Percentiles rank a stretch among this genome's conserved stretches.
phyloP scores from a whole-genome alignment of 2,329 filamentous ascomycete genomes.

The Gremmenia infestans region DNA sequence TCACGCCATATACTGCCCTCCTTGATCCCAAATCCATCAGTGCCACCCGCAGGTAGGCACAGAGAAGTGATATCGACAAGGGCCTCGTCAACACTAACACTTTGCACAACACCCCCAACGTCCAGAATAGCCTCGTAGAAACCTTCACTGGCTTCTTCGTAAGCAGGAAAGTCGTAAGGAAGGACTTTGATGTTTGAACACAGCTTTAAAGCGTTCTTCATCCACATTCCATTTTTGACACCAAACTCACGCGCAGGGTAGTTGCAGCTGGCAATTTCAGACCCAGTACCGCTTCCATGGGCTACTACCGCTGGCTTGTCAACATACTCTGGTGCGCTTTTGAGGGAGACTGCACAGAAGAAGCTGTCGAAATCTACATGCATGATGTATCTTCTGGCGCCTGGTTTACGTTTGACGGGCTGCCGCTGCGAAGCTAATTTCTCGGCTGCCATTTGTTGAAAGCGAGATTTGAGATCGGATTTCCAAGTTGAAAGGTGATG shows the following conservation, averaged over 20 bases:
- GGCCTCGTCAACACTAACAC: constrained; percentile 94
- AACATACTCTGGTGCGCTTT: constrained; percentile 67
- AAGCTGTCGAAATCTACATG: constrained; percentile 99
- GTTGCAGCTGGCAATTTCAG: constrained; percentile 97
- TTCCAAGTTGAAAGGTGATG: constrained; percentile 98
- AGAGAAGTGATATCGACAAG: constrained; percentile 75
- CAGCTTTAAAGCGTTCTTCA: constrained; percentile 79
- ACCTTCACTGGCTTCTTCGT: constrained; percentile 81
- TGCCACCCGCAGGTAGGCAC: constrained; percentile 60
- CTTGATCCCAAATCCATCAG: constrained; percentile 57
- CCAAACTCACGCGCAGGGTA: constrained; percentile 83
- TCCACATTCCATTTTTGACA: constrained; percentile 99
- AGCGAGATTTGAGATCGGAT: constrained; percentile 81
- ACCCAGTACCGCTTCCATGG: constrained; percentile 77
- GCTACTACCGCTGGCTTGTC: constrained; percentile 85
- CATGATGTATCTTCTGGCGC: constrained; percentile 74
- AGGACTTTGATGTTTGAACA: constrained; percentile 84
- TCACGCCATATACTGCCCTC: constrained; percentile 72
- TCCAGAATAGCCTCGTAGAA: constrained; percentile 85
- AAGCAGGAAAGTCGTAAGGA: constrained; percentile 93
- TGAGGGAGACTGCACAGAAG: constrained; percentile 88
- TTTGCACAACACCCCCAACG: constrained; percentile 81
- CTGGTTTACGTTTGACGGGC: constrained; percentile 48
- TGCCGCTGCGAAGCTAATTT: constrained; percentile 48
- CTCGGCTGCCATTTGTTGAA: constrained; percentile 75